phyloP scores from a whole-genome alignment of 1,284 basidiomycete genomes.

The Sporisorium reilianum region DNA sequence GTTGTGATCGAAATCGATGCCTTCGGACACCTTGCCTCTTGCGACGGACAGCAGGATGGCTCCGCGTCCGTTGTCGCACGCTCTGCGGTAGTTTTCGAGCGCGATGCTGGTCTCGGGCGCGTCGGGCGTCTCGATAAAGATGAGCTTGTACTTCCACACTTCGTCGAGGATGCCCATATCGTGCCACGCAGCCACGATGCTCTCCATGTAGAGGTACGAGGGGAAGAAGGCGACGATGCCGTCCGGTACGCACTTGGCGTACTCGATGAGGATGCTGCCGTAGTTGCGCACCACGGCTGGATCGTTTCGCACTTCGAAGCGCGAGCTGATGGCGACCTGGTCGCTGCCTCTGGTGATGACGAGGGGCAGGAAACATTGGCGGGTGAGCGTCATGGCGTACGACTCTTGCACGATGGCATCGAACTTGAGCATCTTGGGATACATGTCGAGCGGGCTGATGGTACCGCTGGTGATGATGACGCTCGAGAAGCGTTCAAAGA shows the following conservation, averaged over 20 bases:
- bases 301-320: slow-evolving; percentile 99
- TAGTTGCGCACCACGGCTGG: slow-evolving; percentile 99
- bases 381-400: slow-evolving; percentile 96
- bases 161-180: slow-evolving; percentile 99
- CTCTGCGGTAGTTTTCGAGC: slow-evolving; percentile 94
- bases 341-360: slow-evolving; percentile 98
- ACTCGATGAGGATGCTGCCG: slow-evolving; percentile 96
- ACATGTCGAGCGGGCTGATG: slow-evolving; percentile 98
- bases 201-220: slow-evolving; percentile 99
- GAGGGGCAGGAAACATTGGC: slow-evolving; percentile 97
- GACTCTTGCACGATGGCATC: slow-evolving; percentile 96
- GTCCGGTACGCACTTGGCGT: slow-evolving; percentile 96
- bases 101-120: slow-evolving; percentile 99
- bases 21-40: slow-evolving; percentile 98
- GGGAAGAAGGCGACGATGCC: slow-evolving; percentile 99
- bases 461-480: slow-evolving; percentile 99
- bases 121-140: slow-evolving; percentile 99
- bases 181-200: slow-evolving; percentile 99
- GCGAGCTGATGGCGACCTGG: slow-evolving; percentile 98
- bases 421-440: slow-evolving; percentile 99
- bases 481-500: slow-evolving; percentile 97
- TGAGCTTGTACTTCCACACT: slow-evolving; percentile 99
- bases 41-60: slow-evolving; percentile 97
- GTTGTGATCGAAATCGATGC: slow-evolving; percentile 97
- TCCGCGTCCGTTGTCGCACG: slow-evolving; percentile 97